phyloP scores from a whole-genome alignment of 768 basidiomycete species.

The Russula compacta region DNA sequence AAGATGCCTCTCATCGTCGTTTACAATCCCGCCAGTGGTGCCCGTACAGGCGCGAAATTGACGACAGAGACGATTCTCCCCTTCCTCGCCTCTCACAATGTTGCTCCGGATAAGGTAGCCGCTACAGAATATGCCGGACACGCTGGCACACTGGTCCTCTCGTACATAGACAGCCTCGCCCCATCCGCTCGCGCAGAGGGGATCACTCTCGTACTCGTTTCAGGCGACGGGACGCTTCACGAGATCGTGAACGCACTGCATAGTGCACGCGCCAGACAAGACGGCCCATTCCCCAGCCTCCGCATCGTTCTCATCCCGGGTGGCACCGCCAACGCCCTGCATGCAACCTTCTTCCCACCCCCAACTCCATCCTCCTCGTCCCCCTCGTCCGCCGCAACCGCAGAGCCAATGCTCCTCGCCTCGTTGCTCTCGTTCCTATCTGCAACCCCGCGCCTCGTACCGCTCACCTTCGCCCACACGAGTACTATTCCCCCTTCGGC shows the following conservation, averaged over 20 bases:
- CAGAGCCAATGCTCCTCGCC: constrained; percentile 35
- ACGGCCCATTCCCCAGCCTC: constrained; percentile 21
- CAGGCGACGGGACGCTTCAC: constrained; percentile 90
- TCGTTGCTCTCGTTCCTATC: constrained; percentile 22
- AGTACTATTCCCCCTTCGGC: constrained; percentile 26
- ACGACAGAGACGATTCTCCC: constrained; percentile 57
- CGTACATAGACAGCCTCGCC: constrained; percentile 29
- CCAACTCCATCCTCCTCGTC: constrained; percentile 8
- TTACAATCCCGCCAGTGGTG: constrained; percentile 72
- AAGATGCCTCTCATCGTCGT: constrained; percentile 48
- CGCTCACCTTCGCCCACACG: constrained; percentile 48
- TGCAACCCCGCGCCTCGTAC: constrained; percentile 23
- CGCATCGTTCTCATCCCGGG: constrained; percentile 52
- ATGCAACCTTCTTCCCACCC: constrained; percentile 64
- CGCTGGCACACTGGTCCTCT: constrained; percentile 40
- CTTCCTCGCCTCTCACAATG: constrained; percentile 38
- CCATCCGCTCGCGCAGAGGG: constrained; percentile 20
- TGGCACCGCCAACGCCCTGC: constrained; percentile 93
- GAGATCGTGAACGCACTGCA: constrained; percentile 69
- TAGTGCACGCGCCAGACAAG: not conserved
- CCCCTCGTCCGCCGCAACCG: not conserved
- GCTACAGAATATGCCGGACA: constrained; percentile 46
- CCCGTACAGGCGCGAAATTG: constrained; percentile 45
- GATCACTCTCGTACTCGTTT: constrained; percentile 51
- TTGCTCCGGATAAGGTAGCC: constrained; percentile 33